Evolutionary conservation across 148 eudicot species (phyloP), one percentile per base, ranked within the genome.

Genomic region (Rhododendron henanense): DNA sequence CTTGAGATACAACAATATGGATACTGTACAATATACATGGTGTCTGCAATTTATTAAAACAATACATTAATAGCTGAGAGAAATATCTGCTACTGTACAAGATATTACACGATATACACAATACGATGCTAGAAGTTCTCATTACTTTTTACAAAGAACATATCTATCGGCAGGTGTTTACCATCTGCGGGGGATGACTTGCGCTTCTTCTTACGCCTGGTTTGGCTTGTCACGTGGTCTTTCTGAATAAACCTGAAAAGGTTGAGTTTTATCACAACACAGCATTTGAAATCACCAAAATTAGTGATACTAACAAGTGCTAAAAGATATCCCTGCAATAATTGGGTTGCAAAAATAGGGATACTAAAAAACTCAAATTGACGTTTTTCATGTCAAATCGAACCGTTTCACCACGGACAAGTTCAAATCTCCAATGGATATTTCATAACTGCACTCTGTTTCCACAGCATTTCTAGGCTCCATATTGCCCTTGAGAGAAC

Each of bases 91-190:
- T 83, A 83, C 67, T 35, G 67, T 51, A 87, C 81, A 65, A 48
- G 79, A 13, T 63, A 15, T 78, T 39, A 71, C 76, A 71, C 28
- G 50, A 67, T 16, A 55, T 67, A n/a, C 4, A 53, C 53, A 76
- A 61, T 7, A 10, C 39, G 77, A 65, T 6, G 31, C 69, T 88
- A 91, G 65, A 75, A 84, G 77, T 92, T 91, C 67, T 83, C 87
- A 50, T 83, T 89, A 65, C 81, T 91, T 78, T 93, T 95, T 13
- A 84, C 85, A 85, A 96, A 96, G 86, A 94, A 96, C 45, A 28
- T 73, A 86, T 96, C 97, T 23, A 96, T 96, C 50, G 94, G 93
- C 82, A 91, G 61, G 88, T 93, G 91, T 89, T 93, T 95, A 87
- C 93, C 90, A 85, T 79, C 84, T 23, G 90, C 79, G 28, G 93